phyloP scores from a whole-genome alignment of 129 eudicot genomes.

The Smallanthus sonchifolius region DNA sequence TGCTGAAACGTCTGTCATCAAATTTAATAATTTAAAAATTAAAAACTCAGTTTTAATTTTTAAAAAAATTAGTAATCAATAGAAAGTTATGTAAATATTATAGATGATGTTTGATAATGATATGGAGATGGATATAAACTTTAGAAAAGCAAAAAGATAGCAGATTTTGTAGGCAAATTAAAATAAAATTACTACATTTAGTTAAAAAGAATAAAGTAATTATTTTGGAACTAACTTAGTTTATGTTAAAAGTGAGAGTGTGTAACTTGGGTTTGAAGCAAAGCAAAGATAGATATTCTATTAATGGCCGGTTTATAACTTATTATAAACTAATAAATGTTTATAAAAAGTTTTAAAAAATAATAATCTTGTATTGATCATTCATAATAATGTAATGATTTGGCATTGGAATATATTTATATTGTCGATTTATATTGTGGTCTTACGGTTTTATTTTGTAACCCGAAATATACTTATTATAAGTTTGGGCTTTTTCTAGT shows the following conservation, averaged over 20 bases:
- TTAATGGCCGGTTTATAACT: constrained; percentile 6
- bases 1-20: not conserved
- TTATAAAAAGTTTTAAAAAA: not conserved
- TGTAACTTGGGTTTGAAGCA: constrained; percentile 28
- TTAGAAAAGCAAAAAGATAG: not conserved
- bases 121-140: not conserved
- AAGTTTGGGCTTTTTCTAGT: too few relatives aligned
- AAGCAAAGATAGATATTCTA: constrained; percentile 18
- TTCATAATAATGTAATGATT: not conserved
- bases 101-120: not conserved
- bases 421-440: not conserved
- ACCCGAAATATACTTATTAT: too few relatives aligned
- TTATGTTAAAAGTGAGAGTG: constrained; percentile 4
- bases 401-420: not conserved
- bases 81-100: not conserved
- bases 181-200: not conserved
- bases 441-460: too few relatives aligned
- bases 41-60: not conserved
- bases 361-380: not conserved
- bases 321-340: not conserved
- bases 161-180: not conserved
- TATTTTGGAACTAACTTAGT: not conserved
- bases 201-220: not conserved
- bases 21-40: not conserved
- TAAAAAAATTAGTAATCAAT: not conserved